Conservation (phyloP, 495 filamentous ascomycete species). For the Talaromyces ruber region DNA sequence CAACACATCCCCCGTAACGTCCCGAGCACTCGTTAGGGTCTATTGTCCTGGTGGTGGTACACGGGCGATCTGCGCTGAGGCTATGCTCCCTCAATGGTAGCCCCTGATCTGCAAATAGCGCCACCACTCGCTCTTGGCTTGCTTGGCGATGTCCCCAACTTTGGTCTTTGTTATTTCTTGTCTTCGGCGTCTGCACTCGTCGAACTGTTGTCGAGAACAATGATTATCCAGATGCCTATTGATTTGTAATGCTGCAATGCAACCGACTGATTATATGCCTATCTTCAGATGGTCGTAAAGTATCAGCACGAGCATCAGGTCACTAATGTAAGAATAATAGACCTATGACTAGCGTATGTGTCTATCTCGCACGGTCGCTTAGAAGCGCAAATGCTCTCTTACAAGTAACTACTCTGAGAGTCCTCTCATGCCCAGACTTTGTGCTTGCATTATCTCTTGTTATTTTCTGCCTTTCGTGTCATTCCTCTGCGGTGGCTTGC, state of each 20-base stretch:
- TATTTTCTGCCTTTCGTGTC: background rate
- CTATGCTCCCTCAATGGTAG: background rate
- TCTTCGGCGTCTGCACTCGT: background rate
- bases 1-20: background rate
- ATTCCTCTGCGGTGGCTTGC: constrained; percentile 1
- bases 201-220: background rate
- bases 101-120: constrained; percentile 6
- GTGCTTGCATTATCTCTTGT: background rate
- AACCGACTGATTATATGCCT: background rate
- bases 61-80: constrained; percentile 1
- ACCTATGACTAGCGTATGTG: background rate
- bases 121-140: background rate
- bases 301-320: background rate
- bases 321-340: background rate
- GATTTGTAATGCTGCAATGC: background rate
- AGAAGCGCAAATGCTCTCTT: background rate
- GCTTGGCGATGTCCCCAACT: background rate
- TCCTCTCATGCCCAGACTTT: background rate
- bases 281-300: background rate
- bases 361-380: background rate
- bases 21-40: background rate
- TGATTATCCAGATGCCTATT: background rate
- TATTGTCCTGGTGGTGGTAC: background rate
- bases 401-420: background rate
- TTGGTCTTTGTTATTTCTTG: background rate